Evolutionary conservation across 805 yeast species (phyloP).

Genomic region (Wickerhamomyces ciferrii): DNA sequence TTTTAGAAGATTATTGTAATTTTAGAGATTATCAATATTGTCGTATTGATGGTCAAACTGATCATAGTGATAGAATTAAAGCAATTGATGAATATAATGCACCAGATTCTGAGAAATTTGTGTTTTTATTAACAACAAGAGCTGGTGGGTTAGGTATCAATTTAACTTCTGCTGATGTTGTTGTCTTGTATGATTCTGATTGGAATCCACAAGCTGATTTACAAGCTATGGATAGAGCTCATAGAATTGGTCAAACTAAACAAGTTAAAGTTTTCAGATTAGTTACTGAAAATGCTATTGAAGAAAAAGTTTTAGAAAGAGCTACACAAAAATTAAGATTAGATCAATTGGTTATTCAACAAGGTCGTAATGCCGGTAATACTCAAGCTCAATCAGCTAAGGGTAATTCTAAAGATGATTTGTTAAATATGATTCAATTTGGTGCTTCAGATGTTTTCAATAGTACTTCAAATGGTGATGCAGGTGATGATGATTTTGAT

Average conservation of each 20-base stretch:
- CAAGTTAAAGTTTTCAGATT: slow-evolving; percentile 78
- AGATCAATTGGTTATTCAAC: slow-evolving; percentile 81
- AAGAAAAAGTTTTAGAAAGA: slow-evolving; percentile 75
- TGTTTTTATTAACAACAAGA: slow-evolving; percentile 75
- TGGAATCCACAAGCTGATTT: slow-evolving; percentile 91
- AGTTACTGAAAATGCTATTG: slow-evolving; percentile 78
- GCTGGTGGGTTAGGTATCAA: slow-evolving; percentile 91
- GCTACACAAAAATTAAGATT: slow-evolving; percentile 76
- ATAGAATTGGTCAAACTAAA: slow-evolving; percentile 81
- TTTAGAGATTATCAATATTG: slow-evolving; percentile 69
- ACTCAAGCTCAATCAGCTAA: slow-evolving; percentile 27
- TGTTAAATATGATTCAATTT: slow-evolving; percentile 76
- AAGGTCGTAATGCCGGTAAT: slow-evolving; percentile 42
- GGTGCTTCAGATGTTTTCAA: slow-evolving; percentile 66
- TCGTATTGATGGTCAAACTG: slow-evolving; percentile 81
- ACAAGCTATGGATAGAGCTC: slow-evolving; percentile 89
- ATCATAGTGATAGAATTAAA: slow-evolving; percentile 66
- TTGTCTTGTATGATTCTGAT: slow-evolving; percentile 71
- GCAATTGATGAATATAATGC: slow-evolving; percentile 77
- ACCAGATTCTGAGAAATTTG: slow-evolving; percentile 67
- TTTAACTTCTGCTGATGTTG: slow-evolving; percentile 76
- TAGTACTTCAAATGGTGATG: slow-evolving; percentile 20
- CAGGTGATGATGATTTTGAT: slow-evolving; percentile 44
- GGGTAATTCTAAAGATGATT: slow-evolving; percentile 59
- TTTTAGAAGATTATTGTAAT: slow-evolving; percentile 71